Evolutionary conservation across 73 alveolate species (phyloP).

Genomic region (Tetrahymena malaccensis): DNA sequence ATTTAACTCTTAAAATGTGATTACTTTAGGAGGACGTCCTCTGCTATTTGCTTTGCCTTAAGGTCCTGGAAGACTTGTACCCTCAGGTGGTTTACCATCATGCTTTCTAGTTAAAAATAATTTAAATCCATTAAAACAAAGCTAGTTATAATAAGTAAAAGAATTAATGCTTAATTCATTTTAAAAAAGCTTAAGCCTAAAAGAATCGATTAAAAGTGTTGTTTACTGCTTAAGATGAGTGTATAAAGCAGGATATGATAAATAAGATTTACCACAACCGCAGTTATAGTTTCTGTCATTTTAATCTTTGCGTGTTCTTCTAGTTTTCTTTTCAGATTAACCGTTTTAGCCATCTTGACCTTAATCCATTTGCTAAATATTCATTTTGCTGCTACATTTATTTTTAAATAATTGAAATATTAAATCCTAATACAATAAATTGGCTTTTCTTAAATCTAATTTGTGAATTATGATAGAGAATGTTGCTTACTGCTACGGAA

Average conservation of each 20-base stretch:
- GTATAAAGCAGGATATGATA: slow-evolving; percentile 92
- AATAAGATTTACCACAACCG: slow-evolving; percentile 95
- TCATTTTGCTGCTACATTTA: not conserved
- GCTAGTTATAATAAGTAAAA: not conserved
- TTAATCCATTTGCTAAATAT: not conserved
- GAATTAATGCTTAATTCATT: not conserved
- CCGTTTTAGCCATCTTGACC: not conserved
- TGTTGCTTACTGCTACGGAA: not conserved
- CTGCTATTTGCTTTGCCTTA: slow-evolving; percentile 6
- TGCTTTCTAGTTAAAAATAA: slow-evolving; percentile 4
- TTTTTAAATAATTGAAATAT: not conserved
- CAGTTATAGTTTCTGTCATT: slow-evolving; percentile 85
- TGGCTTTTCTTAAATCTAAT: not conserved
- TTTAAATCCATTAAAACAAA: not conserved
- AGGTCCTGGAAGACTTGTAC: slow-evolving; percentile 20
- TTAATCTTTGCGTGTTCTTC: slow-evolving; percentile 63
- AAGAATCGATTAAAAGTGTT: not conserved
- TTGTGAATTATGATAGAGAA: not conserved
- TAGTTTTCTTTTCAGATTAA: not conserved
- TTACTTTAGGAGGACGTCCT: slow-evolving; percentile 38
- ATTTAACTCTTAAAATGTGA: not conserved
- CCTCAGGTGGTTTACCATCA: slow-evolving; percentile 29
- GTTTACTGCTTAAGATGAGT: slow-evolving; percentile 79
- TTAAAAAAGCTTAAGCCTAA: not conserved
- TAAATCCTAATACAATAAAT: not conserved